phyloP scores from a whole-genome alignment of 2,329 filamentous ascomycete genomes.

The Stachybotrys echinatus region DNA sequence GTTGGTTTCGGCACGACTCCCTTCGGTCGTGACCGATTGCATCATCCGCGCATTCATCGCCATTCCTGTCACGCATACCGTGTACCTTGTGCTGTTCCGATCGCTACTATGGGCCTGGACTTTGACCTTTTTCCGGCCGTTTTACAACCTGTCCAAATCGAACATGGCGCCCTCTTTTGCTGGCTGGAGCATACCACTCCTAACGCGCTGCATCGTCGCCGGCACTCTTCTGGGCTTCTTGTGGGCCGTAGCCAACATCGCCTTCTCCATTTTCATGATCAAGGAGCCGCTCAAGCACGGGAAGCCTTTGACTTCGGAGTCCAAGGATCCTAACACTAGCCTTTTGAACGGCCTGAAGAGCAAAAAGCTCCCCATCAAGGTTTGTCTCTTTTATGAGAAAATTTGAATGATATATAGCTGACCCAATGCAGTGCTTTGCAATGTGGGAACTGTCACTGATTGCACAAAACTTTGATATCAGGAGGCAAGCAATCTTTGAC shows the following conservation, averaged over 20 bases:
- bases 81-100: constrained; percentile 62
- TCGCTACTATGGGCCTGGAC: constrained; percentile 62
- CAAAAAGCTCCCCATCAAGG: constrained; percentile 72
- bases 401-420: constrained; percentile 4
- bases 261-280: constrained; percentile 76
- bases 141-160: constrained; percentile 71
- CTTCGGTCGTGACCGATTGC: constrained; percentile 29
- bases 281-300: constrained; percentile 78
- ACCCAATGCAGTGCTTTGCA: constrained; percentile 61
- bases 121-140: constrained; percentile 63
- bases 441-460: constrained; percentile 89
- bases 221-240: constrained; percentile 64
- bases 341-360: constrained; percentile 77
- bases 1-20: constrained; percentile 31
- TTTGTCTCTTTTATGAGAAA: constrained; percentile 27
- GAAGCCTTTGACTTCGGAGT: constrained; percentile 76
- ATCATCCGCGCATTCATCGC: constrained; percentile 34
- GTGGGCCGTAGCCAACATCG: constrained; percentile 72
- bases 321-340: constrained; percentile 88
- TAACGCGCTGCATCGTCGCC: constrained; percentile 52
- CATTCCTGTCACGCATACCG: constrained; percentile 39
- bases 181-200: constrained; percentile 52
- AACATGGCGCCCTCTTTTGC: constrained; percentile 55
- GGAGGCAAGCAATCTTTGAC: constrained; percentile 75
- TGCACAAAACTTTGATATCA: constrained; percentile 65